Evolutionary conservation across 116 monocot species (phyloP).

Genomic region (Iris pallida): DNA sequence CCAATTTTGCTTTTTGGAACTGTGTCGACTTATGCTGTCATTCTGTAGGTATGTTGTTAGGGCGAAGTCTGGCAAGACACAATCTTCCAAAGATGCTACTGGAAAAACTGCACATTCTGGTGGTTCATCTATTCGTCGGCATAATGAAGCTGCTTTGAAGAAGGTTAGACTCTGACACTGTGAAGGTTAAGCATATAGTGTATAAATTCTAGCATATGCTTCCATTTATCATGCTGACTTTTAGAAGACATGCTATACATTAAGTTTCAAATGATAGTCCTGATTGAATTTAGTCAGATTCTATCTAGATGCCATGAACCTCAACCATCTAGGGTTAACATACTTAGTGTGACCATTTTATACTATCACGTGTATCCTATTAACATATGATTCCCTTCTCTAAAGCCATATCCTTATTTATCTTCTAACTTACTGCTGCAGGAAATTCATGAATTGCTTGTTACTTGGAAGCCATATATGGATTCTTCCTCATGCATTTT

Average conservation of each 20-base stretch:
- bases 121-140: conserved; percentile 81
- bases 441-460: conserved; percentile 86
- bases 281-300: neutral
- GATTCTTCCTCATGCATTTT: conserved; percentile 46
- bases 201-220: neutral
- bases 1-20: neutral
- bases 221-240: neutral
- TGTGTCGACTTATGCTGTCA: conserved; percentile 5
- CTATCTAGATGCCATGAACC: neutral
- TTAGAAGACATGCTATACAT: neutral
- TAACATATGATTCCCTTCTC: neutral
- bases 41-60: conserved; percentile 78
- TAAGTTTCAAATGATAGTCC: neutral
- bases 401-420: neutral
- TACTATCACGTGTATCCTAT: no score
- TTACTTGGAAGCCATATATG: conserved; percentile 79
- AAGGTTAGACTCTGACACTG: conserved; percentile 36
- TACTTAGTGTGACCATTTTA: conserved; percentile 1
- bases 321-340: no score
- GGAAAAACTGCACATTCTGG: conserved; percentile 86
- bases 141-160: conserved; percentile 94
- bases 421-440: conserved; percentile 19
- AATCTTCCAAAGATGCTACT: conserved; percentile 89
- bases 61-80: conserved; percentile 89
- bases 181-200: no score